Evolutionary conservation across 345 rosid genomes (phyloP).

Genomic region (Punica granatum): DNA sequence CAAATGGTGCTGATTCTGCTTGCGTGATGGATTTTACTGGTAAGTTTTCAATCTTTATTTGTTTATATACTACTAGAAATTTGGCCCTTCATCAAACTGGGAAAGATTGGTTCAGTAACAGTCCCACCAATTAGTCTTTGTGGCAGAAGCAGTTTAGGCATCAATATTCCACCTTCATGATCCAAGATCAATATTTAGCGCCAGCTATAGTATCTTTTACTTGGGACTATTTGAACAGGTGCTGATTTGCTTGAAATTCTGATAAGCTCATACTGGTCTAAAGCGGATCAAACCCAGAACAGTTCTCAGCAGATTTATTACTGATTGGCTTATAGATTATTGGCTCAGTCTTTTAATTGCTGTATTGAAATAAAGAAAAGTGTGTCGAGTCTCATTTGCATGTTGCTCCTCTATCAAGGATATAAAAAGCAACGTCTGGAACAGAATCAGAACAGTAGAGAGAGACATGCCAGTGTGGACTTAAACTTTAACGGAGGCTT

Average conservation of each 20-base stretch:
- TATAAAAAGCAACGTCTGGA: neutral
- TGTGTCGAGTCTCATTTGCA: neutral
- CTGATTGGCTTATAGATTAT: neutral
- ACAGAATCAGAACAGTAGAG: neutral
- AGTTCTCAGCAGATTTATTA: neutral
- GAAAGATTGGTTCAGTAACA: neutral
- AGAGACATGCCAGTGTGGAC: neutral
- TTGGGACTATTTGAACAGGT: neutral
- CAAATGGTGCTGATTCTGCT: neutral
- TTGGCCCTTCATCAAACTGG: neutral
- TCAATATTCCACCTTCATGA: neutral
- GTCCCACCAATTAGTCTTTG: neutral
- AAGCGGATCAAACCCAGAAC: neutral
- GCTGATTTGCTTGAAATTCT: neutral
- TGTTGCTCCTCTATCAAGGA: neutral
- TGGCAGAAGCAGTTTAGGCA: neutral
- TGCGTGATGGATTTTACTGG: neutral
- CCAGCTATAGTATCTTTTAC: neutral
- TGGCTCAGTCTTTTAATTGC: neutral
- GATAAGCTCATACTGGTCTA: neutral
- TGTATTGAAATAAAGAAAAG: neutral
- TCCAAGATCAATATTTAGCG: neutral
- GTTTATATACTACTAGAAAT: neutral
- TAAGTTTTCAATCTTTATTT: conserved; percentile 1
- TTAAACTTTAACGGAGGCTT: neutral